These are phyloP conservation scores for Metschnikowia colocasiae DNA, from an alignment of 805 yeast species.

Conservation along the genomic window DNA sequence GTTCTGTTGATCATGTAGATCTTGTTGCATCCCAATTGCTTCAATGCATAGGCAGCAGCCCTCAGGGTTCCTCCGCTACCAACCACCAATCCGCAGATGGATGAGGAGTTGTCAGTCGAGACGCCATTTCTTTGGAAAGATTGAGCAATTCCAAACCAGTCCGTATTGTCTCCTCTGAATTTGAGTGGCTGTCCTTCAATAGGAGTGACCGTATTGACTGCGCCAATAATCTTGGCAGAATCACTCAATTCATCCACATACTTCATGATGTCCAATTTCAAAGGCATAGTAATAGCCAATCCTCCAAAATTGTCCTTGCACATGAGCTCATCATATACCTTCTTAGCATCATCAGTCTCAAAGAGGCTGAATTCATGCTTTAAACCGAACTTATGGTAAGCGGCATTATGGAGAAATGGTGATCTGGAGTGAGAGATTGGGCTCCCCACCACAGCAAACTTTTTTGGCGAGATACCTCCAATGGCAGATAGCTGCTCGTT, in stretches of 20 bases:
- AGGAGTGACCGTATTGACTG: conserved; percentile 83
- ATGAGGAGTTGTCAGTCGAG: conserved; percentile 33
- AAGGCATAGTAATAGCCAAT: conserved; percentile 91
- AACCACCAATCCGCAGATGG: conserved; percentile 66
- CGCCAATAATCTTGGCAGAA: conserved; percentile 84
- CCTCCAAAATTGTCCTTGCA: conserved; percentile 70
- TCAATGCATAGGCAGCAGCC: conserved; percentile 88
- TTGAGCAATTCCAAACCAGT: conserved; percentile 83
- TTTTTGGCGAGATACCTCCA: conserved; percentile 58
- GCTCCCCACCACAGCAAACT: conserved; percentile 71
- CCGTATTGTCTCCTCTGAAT: conserved; percentile 86
- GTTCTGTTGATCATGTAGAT: conserved; percentile 85
- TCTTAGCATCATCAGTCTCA: conserved; percentile 62
- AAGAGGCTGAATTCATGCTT: conserved; percentile 67
- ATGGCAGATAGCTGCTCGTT: conserved; percentile 52
- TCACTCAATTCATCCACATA: conserved; percentile 62
- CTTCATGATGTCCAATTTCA: conserved; percentile 76
- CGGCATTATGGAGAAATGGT: conserved; percentile 81
- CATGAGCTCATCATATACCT: conserved; percentile 52
- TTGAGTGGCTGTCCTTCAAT: conserved; percentile 31
- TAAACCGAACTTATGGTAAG: conserved; percentile 68
- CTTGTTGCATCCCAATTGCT: conserved; percentile 67
- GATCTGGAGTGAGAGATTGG: conserved; percentile 88
- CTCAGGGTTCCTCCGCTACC: conserved; percentile 99
- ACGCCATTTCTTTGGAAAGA: conserved; percentile 65